Evolutionary conservation across 2,329 filamentous ascomycete species (phyloP).

Genomic region (Cytospora schulzeri): DNA sequence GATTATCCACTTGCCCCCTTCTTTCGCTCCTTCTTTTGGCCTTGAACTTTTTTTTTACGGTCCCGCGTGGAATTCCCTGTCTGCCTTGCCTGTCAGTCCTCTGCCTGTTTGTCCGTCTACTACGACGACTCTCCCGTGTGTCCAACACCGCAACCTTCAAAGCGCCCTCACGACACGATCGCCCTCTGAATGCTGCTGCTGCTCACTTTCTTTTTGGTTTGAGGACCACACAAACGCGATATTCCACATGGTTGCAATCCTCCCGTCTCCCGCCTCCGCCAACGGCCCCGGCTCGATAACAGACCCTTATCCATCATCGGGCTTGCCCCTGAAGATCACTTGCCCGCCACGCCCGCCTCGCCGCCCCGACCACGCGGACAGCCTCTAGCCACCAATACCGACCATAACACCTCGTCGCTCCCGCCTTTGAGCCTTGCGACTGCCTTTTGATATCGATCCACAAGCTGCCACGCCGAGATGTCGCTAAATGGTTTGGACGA

Average conservation of each 20-base stretch:
- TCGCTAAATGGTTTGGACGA: conserved; percentile 94
- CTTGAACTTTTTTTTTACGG: background rate
- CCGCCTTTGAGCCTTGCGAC: background rate
- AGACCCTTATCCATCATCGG: conserved; percentile 2
- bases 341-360: conserved; percentile 10
- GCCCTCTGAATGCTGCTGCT: background rate
- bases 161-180: too few relatives aligned
- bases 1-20: conserved; percentile 1
- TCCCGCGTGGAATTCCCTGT: background rate
- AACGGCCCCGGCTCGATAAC: conserved; percentile 17
- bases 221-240: background rate
- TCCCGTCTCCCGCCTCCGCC: conserved; percentile 21
- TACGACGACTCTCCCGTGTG: conserved; percentile 1
- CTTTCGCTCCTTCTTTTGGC: background rate
- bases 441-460: background rate
- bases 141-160: background rate
- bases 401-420: conserved; percentile 3
- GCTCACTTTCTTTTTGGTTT: background rate
- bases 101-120: too few relatives aligned
- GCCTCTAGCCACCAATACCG: conserved; percentile 1
- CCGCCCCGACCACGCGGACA: conserved; percentile 10
- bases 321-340: conserved; percentile 24
- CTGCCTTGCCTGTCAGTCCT: too few relatives aligned
- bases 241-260: conserved; percentile 25
- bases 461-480: conserved; percentile 57